Base-by-base conservation (phyloP, 768 basidiomycete genomes). In the Tubosaeta brunneosetosa region DNA sequence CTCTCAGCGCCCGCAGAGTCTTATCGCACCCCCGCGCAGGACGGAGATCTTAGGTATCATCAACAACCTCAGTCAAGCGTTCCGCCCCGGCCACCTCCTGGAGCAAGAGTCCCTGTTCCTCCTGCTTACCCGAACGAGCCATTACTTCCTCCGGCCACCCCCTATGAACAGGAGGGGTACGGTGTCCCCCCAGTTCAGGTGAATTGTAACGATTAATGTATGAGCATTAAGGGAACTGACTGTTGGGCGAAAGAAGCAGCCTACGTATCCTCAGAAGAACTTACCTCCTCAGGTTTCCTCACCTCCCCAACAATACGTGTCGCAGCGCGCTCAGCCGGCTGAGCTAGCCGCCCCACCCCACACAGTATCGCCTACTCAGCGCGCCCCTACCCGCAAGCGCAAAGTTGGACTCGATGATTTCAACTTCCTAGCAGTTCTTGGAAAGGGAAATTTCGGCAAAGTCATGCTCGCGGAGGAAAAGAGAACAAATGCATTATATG, bases 381-480 rank as follows among this genome's bases (percentile, higher is more conserved):
- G 78, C 49, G 72, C 74, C 32, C 71, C 70, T 13, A 67, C 76
- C 25, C 77, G 76, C 43, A 86, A 85, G 69, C 82, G 93, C 48
- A 95, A 94, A 69, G 90, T 99, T 55, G 94, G 94, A 2, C 77
- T 99, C 36, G 94, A 98, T 66, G 97, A 98, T 68, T 99, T 99
- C 79, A 98, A 98, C 64, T 98, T 99, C 79, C 74, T 99, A 50
- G 94, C 97, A 25, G 97, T 99, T 14, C 82, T 99, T 34, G 97
- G 97, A 46, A 98, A 98, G 73, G 97, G 97, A 62, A 99, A 98
- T 72, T 99, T 99, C 66, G 97, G 97, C 51, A 99, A 99, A 71
- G 97, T 99, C 72, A 99, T 99, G 97, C 74, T 99, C 53, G 97
- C 97, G 10, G 97, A 99, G 72, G 97, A 99, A 78, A 99, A 99